These are phyloP conservation scores for Aspergillus homomorphus DNA, from an alignment of 495 filamentous ascomycete genomes.

Conservation along the genomic window DNA sequence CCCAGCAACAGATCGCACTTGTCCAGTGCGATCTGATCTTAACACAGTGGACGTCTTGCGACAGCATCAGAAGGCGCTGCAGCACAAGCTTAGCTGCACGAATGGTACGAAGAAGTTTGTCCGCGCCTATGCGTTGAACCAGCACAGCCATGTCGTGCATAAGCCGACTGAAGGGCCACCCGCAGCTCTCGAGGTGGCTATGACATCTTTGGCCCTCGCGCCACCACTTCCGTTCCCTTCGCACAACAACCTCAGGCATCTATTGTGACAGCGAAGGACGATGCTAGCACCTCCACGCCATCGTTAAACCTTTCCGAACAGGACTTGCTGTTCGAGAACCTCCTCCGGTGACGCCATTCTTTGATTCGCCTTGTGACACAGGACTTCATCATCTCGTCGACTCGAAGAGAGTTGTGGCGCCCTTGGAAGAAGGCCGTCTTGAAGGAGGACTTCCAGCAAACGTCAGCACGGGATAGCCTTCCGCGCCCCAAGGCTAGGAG, in stretches of 20 bases:
- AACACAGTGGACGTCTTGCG: slow-evolving; percentile 1
- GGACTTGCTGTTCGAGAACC: background rate
- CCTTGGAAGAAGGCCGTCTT: background rate
- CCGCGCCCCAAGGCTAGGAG: slow-evolving; percentile 4
- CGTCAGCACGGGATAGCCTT: no score
- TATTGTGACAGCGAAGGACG: no score
- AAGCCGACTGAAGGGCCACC: background rate
- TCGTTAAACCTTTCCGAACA: background rate
- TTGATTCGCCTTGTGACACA: slow-evolving; percentile 3
- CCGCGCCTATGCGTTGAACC: background rate
- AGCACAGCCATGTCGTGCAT: background rate
- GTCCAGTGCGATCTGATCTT: background rate
- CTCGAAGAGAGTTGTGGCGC: background rate
- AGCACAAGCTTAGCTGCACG: background rate
- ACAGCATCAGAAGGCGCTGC: slow-evolving; percentile 3
- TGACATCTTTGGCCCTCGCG: background rate
- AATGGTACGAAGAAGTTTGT: slow-evolving; percentile 1
- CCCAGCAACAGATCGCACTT: background rate
- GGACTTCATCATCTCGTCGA: slow-evolving; percentile 7
- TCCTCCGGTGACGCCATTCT: slow-evolving; percentile 10
- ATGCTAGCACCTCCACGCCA: no score
- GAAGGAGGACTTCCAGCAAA: background rate
- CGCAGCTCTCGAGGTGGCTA: background rate
- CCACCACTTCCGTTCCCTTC: background rate
- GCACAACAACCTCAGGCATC: background rate